A percentile compares a stretch with the other conserved stretches of the same genome.
These are phyloP conservation scores for Glycine soja DNA, from an alignment of 306 rosid species.

Conservation along the genomic window DNA sequence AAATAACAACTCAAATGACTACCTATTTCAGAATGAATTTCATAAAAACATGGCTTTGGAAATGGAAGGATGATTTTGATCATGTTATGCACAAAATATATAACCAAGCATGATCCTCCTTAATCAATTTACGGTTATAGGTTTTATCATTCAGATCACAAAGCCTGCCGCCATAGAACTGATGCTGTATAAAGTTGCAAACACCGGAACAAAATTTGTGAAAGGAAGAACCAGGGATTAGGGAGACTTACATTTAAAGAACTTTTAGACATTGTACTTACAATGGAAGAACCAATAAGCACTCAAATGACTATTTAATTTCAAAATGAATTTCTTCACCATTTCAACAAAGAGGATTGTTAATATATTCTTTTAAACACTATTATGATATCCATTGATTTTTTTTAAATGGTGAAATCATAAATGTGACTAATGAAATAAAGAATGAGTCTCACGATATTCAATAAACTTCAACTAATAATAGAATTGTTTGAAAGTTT, in stretches of 20 bases:
- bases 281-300: background rate
- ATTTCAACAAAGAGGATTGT: background rate
- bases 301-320: conserved; percentile 8
- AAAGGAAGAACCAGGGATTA: too few relatives aligned
- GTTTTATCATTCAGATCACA: too few relatives aligned
- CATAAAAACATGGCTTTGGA: too few relatives aligned
- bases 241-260: background rate
- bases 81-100: too few relatives aligned
- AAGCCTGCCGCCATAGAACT: too few relatives aligned
- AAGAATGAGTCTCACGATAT: background rate
- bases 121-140: too few relatives aligned
- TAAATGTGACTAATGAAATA: background rate
- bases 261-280: background rate
- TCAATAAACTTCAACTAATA: background rate
- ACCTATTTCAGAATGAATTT: background rate
- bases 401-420: background rate
- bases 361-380: background rate
- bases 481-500: background rate
- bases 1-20: too few relatives aligned
- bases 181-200: too few relatives aligned
- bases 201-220: too few relatives aligned
- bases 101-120: too few relatives aligned
- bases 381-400: background rate
- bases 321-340: conserved; percentile 8
- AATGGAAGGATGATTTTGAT: too few relatives aligned